Base-by-base conservation (phyloP, 768 basidiomycete genomes). In the Fibroporia radiculosa region DNA sequence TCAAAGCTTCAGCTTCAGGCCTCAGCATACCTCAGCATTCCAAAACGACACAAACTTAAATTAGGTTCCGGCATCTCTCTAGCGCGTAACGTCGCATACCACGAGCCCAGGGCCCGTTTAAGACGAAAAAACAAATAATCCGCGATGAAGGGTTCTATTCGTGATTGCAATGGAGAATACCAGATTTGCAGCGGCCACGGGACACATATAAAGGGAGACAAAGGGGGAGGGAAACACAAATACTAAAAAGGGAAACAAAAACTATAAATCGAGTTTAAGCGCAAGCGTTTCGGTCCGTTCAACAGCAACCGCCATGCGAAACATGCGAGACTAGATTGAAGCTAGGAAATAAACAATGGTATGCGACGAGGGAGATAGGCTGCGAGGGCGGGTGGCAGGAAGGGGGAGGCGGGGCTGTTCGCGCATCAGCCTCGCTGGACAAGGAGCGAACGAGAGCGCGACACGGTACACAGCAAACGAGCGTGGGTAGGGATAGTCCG, bases 81-180 rank as follows among this genome's bases (percentile, higher is more conserved):
- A n/a, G n/a, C n/a, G n/a, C n/a, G n/a, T n/a, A n/a, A n/a, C n/a
- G n/a, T n/a, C n/a, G n/a, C n/a, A n/a, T n/a, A n/a, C n/a, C n/a
- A n/a, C n/a, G n/a, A n/a, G n/a, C n/a, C n/a, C n/a, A n/a, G n/a
- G n/a, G n/a, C n/a, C n/a, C n/a, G n/a, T n/a, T n/a, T n/a, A n/a
- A n/a, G n/a, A n/a, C n/a, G n/a, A n/a, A n/a, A n/a, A n/a, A n/a
- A n/a, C n/a, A n/a, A n/a, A n/a, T n/a, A n/a, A n/a, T n/a, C 10
- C n/a, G n/a, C 29, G 29, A 31, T 31, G 29, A 39, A 39, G 38
- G 19, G 35, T 18, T 44, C 42, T 44, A 44, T 44, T 44, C 42
- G 33, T 44, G 42, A n/a, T 26, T 42, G 38, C 38, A 39, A 28
- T 10, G 20, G 24, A n/a, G n/a, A n/a, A n/a, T n/a, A n/a, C n/a